These are phyloP conservation scores for Limtongia smithiae DNA, from an alignment of 805 yeast genomes.

Conservation along the genomic window DNA sequence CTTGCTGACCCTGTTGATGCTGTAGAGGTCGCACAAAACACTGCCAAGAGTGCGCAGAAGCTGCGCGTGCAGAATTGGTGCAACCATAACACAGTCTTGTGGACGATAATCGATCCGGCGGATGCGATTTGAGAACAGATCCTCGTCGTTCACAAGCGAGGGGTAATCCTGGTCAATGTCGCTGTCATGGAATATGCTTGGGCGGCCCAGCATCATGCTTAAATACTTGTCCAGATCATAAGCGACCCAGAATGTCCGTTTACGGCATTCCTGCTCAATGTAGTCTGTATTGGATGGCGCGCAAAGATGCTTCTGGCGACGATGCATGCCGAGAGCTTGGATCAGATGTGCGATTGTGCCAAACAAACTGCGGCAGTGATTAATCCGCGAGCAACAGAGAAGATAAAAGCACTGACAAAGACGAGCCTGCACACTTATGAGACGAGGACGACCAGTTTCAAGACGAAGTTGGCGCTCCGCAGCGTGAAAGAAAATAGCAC, in stretches of 20 bases:
- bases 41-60: constrained; percentile 14
- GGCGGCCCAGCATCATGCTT: constrained; percentile 49
- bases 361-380: constrained; percentile 23
- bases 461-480: constrained; percentile 17
- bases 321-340: constrained; percentile 22
- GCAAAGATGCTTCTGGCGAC: constrained; percentile 10
- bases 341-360: constrained; percentile 24
- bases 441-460: constrained; percentile 18
- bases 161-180: constrained; percentile 42
- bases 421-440: constrained; percentile 23
- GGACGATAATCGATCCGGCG: not conserved
- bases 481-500: constrained; percentile 15
- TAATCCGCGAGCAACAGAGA: constrained; percentile 22
- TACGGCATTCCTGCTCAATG: constrained; percentile 28
- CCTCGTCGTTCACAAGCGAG: constrained; percentile 18
- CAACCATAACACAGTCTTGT: constrained; percentile 15
- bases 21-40: constrained; percentile 18
- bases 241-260: constrained; percentile 32
- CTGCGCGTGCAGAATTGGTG: constrained; percentile 19
- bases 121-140: constrained; percentile 4
- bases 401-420: constrained; percentile 22
- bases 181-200: constrained; percentile 48
- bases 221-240: constrained; percentile 41
- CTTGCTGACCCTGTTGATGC: constrained; percentile 4
- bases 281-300: constrained; percentile 2